A percentile compares a stretch with the other conserved stretches of the same genome.
Evolutionary conservation across 768 basidiomycete genomes (phyloP).

Genomic region (Hygrocybe coccinea): DNA sequence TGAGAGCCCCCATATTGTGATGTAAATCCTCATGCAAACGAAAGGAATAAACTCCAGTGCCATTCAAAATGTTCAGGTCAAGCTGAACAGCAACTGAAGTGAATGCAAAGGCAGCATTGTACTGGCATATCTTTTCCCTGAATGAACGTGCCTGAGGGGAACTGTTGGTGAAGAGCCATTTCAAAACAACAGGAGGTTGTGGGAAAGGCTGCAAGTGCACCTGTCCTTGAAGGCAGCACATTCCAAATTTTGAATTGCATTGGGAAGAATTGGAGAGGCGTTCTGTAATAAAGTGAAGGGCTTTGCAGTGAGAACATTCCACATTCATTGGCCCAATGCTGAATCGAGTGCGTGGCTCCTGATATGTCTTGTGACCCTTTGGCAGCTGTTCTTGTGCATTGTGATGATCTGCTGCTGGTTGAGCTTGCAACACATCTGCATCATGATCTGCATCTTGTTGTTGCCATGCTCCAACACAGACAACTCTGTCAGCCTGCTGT

Average conservation of each 20-base stretch:
- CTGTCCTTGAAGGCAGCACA: not conserved
- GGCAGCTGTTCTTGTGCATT: too few relatives aligned
- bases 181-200: not conserved
- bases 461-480: too few relatives aligned
- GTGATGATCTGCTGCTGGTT: too few relatives aligned
- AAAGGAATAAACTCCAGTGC: slow-evolving; percentile 8
- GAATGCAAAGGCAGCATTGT: slow-evolving; percentile 36
- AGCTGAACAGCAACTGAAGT: slow-evolving; percentile 20
- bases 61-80: not conserved
- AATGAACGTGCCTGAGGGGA: slow-evolving; percentile 16
- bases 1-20: slow-evolving; percentile 31
- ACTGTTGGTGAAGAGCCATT: not conserved
- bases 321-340: not conserved
- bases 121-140: slow-evolving; percentile 29
- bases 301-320: not conserved
- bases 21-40: slow-evolving; percentile 28
- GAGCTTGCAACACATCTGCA: too few relatives aligned
- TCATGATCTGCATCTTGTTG: too few relatives aligned
- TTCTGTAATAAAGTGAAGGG: not conserved
- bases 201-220: not conserved
- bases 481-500: too few relatives aligned
- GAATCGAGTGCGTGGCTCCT: too few relatives aligned
- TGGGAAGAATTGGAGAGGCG: not conserved
- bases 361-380: too few relatives aligned
- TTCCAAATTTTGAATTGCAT: not conserved